These are phyloP conservation scores for Fusarium verticillioides DNA, from an alignment of 2,329 filamentous ascomycete species.

Conservation along the genomic window DNA sequence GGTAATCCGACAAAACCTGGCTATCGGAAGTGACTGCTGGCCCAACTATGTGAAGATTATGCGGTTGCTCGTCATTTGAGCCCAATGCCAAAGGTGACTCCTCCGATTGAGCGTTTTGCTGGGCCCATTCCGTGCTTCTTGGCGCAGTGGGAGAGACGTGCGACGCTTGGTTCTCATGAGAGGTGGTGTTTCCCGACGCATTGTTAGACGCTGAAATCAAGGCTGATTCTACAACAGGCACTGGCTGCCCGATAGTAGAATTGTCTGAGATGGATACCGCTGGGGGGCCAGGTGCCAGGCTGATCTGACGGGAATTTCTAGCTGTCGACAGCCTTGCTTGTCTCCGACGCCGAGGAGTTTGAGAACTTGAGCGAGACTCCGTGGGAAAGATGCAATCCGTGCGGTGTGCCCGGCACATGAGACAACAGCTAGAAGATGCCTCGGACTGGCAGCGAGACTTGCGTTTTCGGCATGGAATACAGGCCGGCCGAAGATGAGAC, in stretches of 20 bases:
- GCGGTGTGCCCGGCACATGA: conserved; percentile 68
- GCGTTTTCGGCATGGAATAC: conserved; percentile 67
- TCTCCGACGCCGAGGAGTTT: conserved; percentile 26
- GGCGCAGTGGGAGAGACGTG: neutral
- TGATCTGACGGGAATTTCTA: neutral
- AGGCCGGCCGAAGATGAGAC: conserved; percentile 70
- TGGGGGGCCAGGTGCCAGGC: neutral
- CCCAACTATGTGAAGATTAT: conserved; percentile 66
- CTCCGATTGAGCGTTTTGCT: conserved; percentile 13
- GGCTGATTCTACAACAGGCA: neutral
- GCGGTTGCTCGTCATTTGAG: conserved; percentile 52
- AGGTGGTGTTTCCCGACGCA: neutral
- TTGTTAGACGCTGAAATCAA: neutral
- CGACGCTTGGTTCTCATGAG: neutral
- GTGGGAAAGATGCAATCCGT: conserved; percentile 66
- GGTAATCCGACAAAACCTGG: conserved; percentile 69
- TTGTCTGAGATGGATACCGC: neutral
- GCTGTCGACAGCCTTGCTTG: conserved; percentile 1
- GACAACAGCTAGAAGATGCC: conserved; percentile 59
- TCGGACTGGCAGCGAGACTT: conserved; percentile 72
- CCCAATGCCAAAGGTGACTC: conserved; percentile 46
- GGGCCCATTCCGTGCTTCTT: neutral
- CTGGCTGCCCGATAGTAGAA: neutral
- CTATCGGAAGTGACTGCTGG: conserved; percentile 69
- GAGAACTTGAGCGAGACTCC: conserved; percentile 43